A percentile compares a stretch with the other conserved stretches of the same genome.
Conservation (phyloP, 2,329 filamentous ascomycete genomes). For the Scytalidium sp. region DNA sequence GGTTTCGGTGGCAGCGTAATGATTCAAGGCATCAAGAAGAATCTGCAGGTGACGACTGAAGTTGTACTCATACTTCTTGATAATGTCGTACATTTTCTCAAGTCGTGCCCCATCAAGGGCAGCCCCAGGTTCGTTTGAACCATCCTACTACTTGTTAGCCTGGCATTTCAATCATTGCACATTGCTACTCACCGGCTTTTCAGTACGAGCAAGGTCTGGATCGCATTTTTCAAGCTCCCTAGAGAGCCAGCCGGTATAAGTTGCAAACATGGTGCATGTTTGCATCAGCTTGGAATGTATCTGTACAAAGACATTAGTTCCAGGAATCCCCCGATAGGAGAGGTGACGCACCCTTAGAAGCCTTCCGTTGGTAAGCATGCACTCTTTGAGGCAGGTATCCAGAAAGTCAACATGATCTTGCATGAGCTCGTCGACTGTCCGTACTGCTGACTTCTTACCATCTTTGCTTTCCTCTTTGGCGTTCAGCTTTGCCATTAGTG, state of each 20-base stretch:
- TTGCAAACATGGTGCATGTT: conserved; percentile 90
- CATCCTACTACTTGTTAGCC: conserved; percentile 38
- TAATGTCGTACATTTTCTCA: conserved; percentile 69
- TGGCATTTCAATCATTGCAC: conserved; percentile 58
- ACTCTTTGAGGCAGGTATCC: conserved; percentile 96
- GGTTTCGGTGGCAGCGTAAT: conserved; percentile 95
- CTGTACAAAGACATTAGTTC: conserved; percentile 41
- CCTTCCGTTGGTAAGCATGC: conserved; percentile 97
- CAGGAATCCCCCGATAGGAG: background rate
- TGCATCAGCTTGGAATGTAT: conserved; percentile 97
- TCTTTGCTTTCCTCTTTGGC: conserved; percentile 48
- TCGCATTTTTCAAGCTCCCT: conserved; percentile 82
- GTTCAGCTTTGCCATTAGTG: conserved; percentile 83
- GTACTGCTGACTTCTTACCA: conserved; percentile 33
- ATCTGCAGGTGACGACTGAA: conserved; percentile 93
- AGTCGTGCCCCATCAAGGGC: conserved; percentile 21
- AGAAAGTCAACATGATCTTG: conserved; percentile 98
- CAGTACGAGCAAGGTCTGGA: conserved; percentile 64
- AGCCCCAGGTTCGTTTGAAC: conserved; percentile 15
- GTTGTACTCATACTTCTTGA: conserved; percentile 89
- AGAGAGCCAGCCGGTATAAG: conserved; percentile 82
- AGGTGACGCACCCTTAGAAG: conserved; percentile 67
- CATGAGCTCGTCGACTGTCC: conserved; percentile 97
- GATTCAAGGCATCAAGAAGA: conserved; percentile 89
- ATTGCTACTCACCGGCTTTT: conserved; percentile 58